A percentile compares a stretch with the other conserved stretches of the same genome.
Evolutionary conservation across 345 rosid genomes (phyloP).

Genomic region (Brassica nigra): DNA sequence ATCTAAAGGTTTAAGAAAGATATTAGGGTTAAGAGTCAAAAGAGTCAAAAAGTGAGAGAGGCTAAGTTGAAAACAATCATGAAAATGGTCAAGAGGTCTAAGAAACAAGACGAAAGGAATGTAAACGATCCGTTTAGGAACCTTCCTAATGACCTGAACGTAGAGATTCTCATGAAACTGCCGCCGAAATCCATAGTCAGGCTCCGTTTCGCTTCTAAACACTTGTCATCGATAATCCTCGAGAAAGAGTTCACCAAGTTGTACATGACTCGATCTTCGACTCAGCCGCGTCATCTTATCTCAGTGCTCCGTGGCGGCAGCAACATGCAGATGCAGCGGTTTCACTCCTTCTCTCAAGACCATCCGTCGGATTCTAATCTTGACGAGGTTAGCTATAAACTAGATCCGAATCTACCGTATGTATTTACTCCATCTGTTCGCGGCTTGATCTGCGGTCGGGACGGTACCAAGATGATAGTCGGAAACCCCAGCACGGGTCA

Average conservation of each 20-base stretch:
- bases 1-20: not conserved
- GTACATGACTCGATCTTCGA: not conserved
- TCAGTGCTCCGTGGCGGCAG: not conserved
- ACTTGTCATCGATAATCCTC: not conserved
- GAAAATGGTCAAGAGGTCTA: not conserved
- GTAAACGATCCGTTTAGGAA: not conserved
- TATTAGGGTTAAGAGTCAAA: not conserved
- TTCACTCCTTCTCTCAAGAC: not conserved
- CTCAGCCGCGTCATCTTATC: not conserved
- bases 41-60: not conserved
- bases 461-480: not conserved
- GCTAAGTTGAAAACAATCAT: not conserved
- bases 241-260: not conserved
- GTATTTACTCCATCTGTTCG: not conserved
- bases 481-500: not conserved
- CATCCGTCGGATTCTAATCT: not conserved
- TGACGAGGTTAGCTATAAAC: not conserved
- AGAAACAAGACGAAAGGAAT: not conserved
- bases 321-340: not conserved
- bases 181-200: not conserved
- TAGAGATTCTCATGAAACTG: not conserved
- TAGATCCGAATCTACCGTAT: not conserved
- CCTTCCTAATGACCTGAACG: not conserved
- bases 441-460: not conserved
- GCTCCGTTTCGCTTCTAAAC: not conserved